Percentiles rank a stretch among this genome's conserved stretches.
phyloP scores from a whole-genome alignment of 1,139 yeast species.

The Candida smagusa region DNA sequence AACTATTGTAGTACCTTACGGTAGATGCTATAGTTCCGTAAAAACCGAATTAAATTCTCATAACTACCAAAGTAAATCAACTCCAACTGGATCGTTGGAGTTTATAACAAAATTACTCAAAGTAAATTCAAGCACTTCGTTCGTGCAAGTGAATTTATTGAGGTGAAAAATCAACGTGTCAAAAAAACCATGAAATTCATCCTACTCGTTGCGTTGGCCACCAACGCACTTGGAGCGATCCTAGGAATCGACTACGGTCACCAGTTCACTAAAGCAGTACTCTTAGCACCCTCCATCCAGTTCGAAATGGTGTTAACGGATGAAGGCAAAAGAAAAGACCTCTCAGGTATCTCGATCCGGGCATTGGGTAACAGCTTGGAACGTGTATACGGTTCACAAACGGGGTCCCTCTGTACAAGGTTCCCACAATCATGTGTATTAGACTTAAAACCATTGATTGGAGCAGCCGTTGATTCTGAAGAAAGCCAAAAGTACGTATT shows the following conservation, averaged over 20 bases:
- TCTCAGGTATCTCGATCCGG: constrained; percentile 71
- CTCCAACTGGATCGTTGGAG: no score
- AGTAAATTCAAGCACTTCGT: no score
- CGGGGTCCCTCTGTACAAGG: constrained; percentile 66
- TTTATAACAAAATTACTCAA: no score
- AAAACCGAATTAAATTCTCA: no score
- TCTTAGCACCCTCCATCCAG: constrained; percentile 88
- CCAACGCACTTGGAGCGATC: constrained; percentile 49
- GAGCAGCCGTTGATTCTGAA: constrained; percentile 51
- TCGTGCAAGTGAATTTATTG: no score
- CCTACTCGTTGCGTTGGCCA: constrained; percentile 11
- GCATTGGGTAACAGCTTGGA: constrained; percentile 44
- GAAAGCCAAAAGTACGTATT: constrained; percentile 43
- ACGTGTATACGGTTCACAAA: constrained; percentile 76
- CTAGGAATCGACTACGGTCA: constrained; percentile 90
- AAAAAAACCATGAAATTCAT: constrained; percentile 1
- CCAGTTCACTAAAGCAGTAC: constrained; percentile 80
- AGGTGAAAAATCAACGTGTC: not conserved
- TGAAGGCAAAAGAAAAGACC: constrained; percentile 89
- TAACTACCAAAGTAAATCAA: no score
- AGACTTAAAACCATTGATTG: constrained; percentile 69
- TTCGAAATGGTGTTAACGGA: constrained; percentile 85
- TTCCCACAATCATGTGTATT: constrained; percentile 70
- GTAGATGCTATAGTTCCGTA: no score
- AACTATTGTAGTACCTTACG: no score